Evolutionary conservation across 805 yeast species (phyloP), one percentile per base, ranked within the genome.

Genomic region (Candida michaelii): DNA sequence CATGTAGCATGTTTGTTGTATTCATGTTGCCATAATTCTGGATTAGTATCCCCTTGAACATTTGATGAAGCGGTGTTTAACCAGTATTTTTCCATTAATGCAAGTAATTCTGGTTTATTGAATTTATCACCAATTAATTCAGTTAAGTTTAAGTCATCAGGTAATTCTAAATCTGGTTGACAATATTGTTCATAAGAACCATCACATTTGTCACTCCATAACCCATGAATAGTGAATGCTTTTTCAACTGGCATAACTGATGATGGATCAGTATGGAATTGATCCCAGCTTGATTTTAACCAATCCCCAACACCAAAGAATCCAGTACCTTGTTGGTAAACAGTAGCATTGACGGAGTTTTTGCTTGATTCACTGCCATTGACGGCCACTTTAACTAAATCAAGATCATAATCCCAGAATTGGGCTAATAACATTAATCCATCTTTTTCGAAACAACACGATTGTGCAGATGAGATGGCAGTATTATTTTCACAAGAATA

Each of bases 1-100:
- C 97, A 90, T 8, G 96, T 89, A 17, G 90, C 97, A 59, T 90
- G 98, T 60, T 90, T 90, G 68, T 90, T 89, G 73, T 78, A 90
- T 63, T 90, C 97, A 63, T 90, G 97, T 27, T 77, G 73, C 98
- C 98, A 90, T 39, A 90, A 66, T 12, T 39, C 32, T 9, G 27
- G 15, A 35, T 36, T 31, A 5, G 73, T 58, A 44, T 78, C 82
- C 58, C 85, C 91, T 43, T 76, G 60, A 9, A 88, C 88, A 38
- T 77, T 79, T 55, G 75, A 76, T 54, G 84, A 83, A 59, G 84
- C 83, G 18, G 48, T 45, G 29, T 46, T 46, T 6, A 44, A 12
- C 97, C 97, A 90, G 46, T 73, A 63, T 23, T 55, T 54, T 18
- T 65, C 50, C 88, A 90, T 79, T 45, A 74, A 72, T 1, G 65